Percentiles rank a stretch among this genome's conserved stretches.
phyloP scores from a whole-genome alignment of 192 early-diverging fungal species.

The Ramicandelaber brevisporus region DNA sequence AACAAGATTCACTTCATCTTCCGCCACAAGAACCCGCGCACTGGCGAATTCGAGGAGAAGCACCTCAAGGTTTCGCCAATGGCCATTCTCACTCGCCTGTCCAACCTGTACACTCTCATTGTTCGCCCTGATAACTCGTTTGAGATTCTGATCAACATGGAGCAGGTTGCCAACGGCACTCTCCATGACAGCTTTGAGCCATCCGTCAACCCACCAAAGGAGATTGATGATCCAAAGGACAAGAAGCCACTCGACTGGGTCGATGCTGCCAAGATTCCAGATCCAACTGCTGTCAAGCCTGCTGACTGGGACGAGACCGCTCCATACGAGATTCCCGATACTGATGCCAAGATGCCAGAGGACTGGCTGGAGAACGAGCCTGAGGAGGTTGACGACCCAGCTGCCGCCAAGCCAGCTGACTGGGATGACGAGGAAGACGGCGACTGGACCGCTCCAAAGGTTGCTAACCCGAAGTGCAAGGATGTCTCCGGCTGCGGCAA shows the following conservation, averaged over 20 bases:
- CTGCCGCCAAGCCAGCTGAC: constrained; percentile 59
- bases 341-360: constrained; percentile 51
- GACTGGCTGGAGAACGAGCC: constrained; percentile 73
- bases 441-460: constrained; percentile 53
- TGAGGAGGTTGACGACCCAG: constrained; percentile 43
- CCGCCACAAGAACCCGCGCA: constrained; percentile 66
- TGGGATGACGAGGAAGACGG: constrained; percentile 89
- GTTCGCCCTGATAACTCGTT: constrained; percentile 63
- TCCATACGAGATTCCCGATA: constrained; percentile 45
- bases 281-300: constrained; percentile 49
- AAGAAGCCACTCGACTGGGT: constrained; percentile 74
- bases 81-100: constrained; percentile 34
- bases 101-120: constrained; percentile 60
- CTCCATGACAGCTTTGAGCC: constrained; percentile 57
- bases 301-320: constrained; percentile 77
- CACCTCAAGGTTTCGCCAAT: constrained; percentile 41
- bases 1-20: constrained; percentile 90
- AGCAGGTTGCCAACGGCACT: constrained; percentile 30
- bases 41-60: constrained; percentile 63
- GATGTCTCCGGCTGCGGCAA: constrained; percentile 44
- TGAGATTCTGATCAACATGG: constrained; percentile 49
- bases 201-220: constrained; percentile 68
- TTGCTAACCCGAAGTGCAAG: constrained; percentile 61
- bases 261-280: constrained; percentile 55
- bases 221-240: constrained; percentile 50